These are phyloP conservation scores for Pythium chondricola DNA, from an alignment of 352 stramenopile genomes.

Conservation along the genomic window DNA sequence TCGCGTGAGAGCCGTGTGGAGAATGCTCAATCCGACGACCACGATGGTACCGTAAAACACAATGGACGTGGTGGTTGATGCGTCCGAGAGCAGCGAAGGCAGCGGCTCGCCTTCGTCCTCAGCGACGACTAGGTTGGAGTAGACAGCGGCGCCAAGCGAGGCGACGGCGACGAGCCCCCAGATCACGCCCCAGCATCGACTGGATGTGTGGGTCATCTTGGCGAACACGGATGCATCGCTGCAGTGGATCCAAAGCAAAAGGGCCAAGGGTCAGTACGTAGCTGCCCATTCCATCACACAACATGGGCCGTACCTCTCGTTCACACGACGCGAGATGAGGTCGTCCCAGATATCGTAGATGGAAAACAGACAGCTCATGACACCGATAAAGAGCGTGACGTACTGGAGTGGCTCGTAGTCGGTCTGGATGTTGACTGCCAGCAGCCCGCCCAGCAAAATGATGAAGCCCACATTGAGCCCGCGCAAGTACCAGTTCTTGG, in stretches of 20 bases:
- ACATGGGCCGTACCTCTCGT: slow-evolving; percentile 44
- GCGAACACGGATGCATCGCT: slow-evolving; percentile 84
- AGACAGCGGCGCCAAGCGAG: slow-evolving; percentile 71
- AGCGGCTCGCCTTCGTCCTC: slow-evolving; percentile 44
- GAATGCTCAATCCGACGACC: slow-evolving; percentile 48
- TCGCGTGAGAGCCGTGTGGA: slow-evolving; percentile 64
- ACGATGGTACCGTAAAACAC: slow-evolving; percentile 39
- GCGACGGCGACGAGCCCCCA: slow-evolving; percentile 76
- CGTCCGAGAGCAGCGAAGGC: slow-evolving; percentile 34
- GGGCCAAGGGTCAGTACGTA: neutral
- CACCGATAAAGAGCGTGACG: slow-evolving; percentile 82
- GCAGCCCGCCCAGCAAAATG: slow-evolving; percentile 63
- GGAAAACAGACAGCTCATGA: slow-evolving; percentile 90
- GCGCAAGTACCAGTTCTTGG: slow-evolving; percentile 83
- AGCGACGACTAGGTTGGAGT: slow-evolving; percentile 77
- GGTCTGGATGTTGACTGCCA: slow-evolving; percentile 66
- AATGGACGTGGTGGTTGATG: slow-evolving; percentile 47
- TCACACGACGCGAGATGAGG: slow-evolving; percentile 83
- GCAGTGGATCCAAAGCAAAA: slow-evolving; percentile 1
- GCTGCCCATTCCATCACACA: neutral
- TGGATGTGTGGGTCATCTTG: slow-evolving; percentile 88
- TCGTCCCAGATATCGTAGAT: slow-evolving; percentile 91
- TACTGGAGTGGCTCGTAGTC: slow-evolving; percentile 69
- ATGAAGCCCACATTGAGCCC: slow-evolving; percentile 83
- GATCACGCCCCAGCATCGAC: slow-evolving; percentile 87